Percentiles rank a stretch among this genome's conserved stretches.
Evolutionary conservation across 352 stramenopile species (phyloP).

Genomic region (Phytophthora boehmeriae): DNA sequence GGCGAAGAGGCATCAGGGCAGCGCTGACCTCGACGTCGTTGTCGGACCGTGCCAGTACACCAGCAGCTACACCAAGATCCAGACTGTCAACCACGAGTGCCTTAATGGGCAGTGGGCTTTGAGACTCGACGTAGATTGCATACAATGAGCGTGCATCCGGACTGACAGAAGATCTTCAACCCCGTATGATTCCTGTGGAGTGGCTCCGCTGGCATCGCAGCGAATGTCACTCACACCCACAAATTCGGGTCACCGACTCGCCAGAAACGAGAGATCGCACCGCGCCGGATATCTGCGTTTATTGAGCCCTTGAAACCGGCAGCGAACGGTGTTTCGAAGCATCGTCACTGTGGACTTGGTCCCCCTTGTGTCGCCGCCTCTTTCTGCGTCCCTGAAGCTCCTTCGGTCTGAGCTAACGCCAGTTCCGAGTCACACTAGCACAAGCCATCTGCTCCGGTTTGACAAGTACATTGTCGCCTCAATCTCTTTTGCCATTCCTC

Average conservation of each 20-base stretch:
- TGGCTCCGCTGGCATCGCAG: constrained; percentile 16
- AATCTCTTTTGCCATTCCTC: constrained; percentile 28
- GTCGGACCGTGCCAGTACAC: constrained; percentile 10
- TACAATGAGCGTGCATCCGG: constrained; percentile 16
- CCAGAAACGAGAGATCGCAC: background rate
- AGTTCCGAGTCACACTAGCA: background rate
- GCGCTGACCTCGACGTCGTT: background rate
- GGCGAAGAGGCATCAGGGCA: constrained; percentile 4
- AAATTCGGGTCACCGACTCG: constrained; percentile 19
- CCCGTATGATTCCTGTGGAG: constrained; percentile 13
- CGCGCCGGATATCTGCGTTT: constrained; percentile 15
- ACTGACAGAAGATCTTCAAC: constrained; percentile 10
- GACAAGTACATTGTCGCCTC: constrained; percentile 4
- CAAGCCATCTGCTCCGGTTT: background rate
- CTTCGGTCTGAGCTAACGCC: background rate
- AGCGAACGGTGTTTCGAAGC: constrained; percentile 1
- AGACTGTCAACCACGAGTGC: constrained; percentile 8
- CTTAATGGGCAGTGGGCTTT: background rate
- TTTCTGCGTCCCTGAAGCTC: constrained; percentile 5
- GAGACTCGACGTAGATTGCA: background rate
- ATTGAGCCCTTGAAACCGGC: constrained; percentile 18
- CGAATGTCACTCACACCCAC: constrained; percentile 21
- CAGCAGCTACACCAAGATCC: constrained; percentile 7
- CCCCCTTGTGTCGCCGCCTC: background rate
- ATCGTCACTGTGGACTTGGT: constrained; percentile 13